Evolutionary conservation across 192 early-diverging fungal species (phyloP).

Genomic region (Coemansia sp.): DNA sequence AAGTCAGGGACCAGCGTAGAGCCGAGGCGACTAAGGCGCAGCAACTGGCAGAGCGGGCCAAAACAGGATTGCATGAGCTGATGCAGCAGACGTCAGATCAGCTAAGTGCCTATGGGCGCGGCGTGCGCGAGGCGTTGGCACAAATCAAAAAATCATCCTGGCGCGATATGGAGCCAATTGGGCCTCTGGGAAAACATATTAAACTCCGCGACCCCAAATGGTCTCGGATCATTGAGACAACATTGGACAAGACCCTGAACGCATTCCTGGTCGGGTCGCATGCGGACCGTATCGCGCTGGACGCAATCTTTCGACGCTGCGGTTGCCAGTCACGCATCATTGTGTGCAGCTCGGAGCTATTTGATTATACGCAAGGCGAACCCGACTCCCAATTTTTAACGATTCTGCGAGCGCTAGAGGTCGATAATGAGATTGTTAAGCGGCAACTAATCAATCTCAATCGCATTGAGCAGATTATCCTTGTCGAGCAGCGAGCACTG

Average conservation of each 20-base stretch:
- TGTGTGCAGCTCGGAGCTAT: constrained; percentile 62
- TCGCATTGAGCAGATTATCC: constrained; percentile 67
- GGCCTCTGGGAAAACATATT: constrained; percentile 69
- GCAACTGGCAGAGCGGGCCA: constrained; percentile 21
- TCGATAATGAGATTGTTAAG: constrained; percentile 70
- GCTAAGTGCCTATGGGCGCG: constrained; percentile 71
- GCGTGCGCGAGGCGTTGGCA: constrained; percentile 61
- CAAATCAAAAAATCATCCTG: constrained; percentile 54
- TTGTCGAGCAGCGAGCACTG: constrained; percentile 55
- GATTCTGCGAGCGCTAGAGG: constrained; percentile 60
- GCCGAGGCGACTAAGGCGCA: constrained; percentile 20
- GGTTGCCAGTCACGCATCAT: constrained; percentile 59
- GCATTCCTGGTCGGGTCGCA: constrained; percentile 71
- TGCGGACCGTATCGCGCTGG: constrained; percentile 58
- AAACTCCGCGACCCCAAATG: constrained; percentile 60
- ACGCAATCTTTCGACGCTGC: constrained; percentile 54
- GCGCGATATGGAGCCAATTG: constrained; percentile 58
- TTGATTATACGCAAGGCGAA: constrained; percentile 69
- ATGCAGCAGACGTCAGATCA: constrained; percentile 62
- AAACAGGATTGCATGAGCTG: constrained; percentile 51
- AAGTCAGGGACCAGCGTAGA: constrained; percentile 18
- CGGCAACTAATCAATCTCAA: constrained; percentile 68
- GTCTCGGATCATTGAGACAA: constrained; percentile 62
- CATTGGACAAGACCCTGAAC: constrained; percentile 61
- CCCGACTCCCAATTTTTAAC: constrained; percentile 61